Base-by-base conservation (phyloP, 495 filamentous ascomycete species). In the Venustampulla echinocandica region DNA sequence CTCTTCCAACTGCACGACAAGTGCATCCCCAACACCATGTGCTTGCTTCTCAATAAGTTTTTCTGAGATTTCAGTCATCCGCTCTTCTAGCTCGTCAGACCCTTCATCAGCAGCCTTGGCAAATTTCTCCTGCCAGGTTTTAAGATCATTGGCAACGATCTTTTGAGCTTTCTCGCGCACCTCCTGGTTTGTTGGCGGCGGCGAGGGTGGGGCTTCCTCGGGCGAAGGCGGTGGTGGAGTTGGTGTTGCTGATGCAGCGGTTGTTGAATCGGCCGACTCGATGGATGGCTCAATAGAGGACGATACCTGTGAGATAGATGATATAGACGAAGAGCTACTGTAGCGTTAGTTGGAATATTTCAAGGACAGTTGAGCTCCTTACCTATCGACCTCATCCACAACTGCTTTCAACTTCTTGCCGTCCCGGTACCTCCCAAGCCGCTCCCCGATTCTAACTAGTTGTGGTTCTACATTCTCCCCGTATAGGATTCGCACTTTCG, bases 391-490 rank as follows among this genome's bases (percentile, higher is more conserved):
- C 20, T 80, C 73, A 43, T 81, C 75, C 13, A 79, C 59, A 25
- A 69, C 73, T 10, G 76, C 69, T 48, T 78, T 70, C 13, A 84
- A 49, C 42, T 72, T 77, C 55, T 75, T 79, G 2, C 74, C 76
- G 47, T 87, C 82, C 10, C 74, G 77, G 64, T 96, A 90, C 47
- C 85, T 75, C 4, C 89, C 92, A 13, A 98, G 74, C 9, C 90
- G 76, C 66, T 96, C 84, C 11, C 87, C 81, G 51, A 99, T 97
- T 52, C 87, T 84, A 39, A 92, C 77, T 0, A 99, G 73, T 60
- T 99, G 92, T 10, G 93, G 93, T 65, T 96, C 89, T 6, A 99
- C 90, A 53, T 90, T 92, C 59, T 92, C 79, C 24, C 81, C 81
- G 54, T 95, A 96, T 10, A 95, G 64, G 19, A 86, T 74, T 21